phyloP scores from a whole-genome alignment of 371 early-diverging fungal species.

The Rhizopus delemar region DNA sequence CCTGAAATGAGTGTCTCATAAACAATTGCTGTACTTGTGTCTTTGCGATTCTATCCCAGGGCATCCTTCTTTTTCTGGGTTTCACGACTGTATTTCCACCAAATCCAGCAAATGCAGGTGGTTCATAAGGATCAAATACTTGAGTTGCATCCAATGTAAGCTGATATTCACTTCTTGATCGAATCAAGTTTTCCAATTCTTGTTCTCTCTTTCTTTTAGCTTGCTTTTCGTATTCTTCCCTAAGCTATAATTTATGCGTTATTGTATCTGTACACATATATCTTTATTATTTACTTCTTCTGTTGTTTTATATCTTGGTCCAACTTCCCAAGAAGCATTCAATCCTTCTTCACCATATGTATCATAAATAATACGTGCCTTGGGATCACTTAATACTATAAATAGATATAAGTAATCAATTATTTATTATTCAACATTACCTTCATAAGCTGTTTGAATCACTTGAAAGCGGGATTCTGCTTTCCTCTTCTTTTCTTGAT shows the following conservation, averaged over 20 bases:
- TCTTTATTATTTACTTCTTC: slow-evolving; percentile 65
- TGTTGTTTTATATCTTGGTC: slow-evolving; percentile 73
- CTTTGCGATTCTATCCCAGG: slow-evolving; percentile 40
- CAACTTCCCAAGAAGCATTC: slow-evolving; percentile 74
- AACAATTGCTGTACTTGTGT: slow-evolving; percentile 70
- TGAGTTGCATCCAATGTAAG: slow-evolving; percentile 57
- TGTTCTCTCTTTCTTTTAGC: slow-evolving; percentile 67
- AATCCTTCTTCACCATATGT: slow-evolving; percentile 88
- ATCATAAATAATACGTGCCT: slow-evolving; percentile 87
- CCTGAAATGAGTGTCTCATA: slow-evolving; percentile 86
- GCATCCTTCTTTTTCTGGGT: slow-evolving; percentile 20
- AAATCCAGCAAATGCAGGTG: slow-evolving; percentile 55
- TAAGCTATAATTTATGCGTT: slow-evolving; percentile 52
- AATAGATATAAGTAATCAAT: not conserved
- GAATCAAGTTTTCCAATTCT: slow-evolving; percentile 80
- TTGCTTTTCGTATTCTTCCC: slow-evolving; percentile 82
- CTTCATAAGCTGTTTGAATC: slow-evolving; percentile 88
- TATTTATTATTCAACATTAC: slow-evolving; percentile 37
- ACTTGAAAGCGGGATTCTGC: slow-evolving; percentile 81
- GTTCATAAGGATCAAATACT: slow-evolving; percentile 58
- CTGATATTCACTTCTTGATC: slow-evolving; percentile 62
- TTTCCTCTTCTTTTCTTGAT: slow-evolving; percentile 41
- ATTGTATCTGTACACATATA: not conserved
- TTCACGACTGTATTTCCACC: slow-evolving; percentile 20
- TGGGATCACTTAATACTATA: slow-evolving; percentile 79